Evolutionary conservation across 2,329 filamentous ascomycete species (phyloP).

Genomic region (Spiromastix sp.): DNA sequence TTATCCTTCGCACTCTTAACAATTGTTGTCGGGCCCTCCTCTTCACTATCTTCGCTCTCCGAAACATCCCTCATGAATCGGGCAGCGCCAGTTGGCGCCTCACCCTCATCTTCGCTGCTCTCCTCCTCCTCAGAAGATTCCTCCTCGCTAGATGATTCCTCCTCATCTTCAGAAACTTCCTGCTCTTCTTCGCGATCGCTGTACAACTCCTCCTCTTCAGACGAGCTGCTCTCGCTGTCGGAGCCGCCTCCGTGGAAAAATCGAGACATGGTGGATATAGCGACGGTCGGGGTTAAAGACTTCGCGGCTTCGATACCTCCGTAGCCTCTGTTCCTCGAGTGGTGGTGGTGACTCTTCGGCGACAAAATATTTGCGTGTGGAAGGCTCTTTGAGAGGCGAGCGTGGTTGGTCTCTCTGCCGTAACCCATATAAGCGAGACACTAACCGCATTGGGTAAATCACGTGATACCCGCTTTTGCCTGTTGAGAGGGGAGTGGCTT

Average conservation of each 20-base stretch:
- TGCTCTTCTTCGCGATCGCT: constrained; percentile 58
- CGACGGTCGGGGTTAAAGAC: not conserved
- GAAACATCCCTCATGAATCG: constrained; percentile 73
- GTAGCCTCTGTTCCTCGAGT: no score
- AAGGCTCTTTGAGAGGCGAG: not conserved
- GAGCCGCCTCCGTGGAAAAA: constrained; percentile 96
- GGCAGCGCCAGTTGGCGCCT: constrained; percentile 58
- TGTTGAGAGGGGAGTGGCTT: no score
- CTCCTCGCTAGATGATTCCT: constrained; percentile 47
- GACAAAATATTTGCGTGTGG: not conserved
- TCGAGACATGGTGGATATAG: constrained; percentile 64
- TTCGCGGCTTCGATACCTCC: not conserved
- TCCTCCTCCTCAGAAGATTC: constrained; percentile 47
- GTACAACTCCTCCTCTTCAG: constrained; percentile 92
- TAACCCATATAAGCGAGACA: not conserved
- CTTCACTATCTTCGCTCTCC: constrained; percentile 72
- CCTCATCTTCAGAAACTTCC: constrained; percentile 37
- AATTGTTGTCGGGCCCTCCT: constrained; percentile 73
- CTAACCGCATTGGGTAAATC: no score
- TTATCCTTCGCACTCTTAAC: constrained; percentile 99
- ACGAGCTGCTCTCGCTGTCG: constrained; percentile 87
- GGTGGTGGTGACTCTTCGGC: constrained; percentile 12
- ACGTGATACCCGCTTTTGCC: no score
- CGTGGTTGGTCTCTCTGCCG: no score
- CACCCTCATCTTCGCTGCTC: constrained; percentile 43